Percentiles rank a stretch among this genome's conserved stretches.
Conservation (phyloP, 805 yeast genomes). For the Candida odintsovae region DNA sequence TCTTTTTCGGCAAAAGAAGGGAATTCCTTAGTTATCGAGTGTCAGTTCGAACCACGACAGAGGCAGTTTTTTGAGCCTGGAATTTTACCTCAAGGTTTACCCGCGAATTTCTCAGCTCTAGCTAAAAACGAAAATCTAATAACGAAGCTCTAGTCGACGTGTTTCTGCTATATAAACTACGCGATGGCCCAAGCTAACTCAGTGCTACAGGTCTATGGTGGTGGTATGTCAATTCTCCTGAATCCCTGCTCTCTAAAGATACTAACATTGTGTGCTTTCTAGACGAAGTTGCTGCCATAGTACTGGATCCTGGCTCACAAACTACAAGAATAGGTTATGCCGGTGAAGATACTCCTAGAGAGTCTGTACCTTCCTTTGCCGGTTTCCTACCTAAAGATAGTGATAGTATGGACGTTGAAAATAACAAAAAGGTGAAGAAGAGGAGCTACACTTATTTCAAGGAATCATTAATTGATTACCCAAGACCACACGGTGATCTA, state of each 20-base stretch:
- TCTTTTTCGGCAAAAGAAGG: neutral
- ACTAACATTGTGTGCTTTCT: slow-evolving; percentile 7
- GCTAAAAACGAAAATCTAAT: neutral
- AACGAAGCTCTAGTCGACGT: neutral
- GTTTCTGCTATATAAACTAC: neutral
- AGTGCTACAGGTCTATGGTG: slow-evolving; percentile 17
- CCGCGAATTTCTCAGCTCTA: neutral
- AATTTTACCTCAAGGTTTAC: neutral
- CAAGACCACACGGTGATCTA: slow-evolving; percentile 47
- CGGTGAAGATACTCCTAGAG: slow-evolving; percentile 84
- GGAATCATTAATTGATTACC: slow-evolving; percentile 41
- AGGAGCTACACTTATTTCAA: slow-evolving; percentile 26
- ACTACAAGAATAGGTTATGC: slow-evolving; percentile 85
- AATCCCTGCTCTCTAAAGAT: neutral
- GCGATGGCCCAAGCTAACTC: slow-evolving; percentile 22
- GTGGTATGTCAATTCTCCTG: slow-evolving; percentile 5
- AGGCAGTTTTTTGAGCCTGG: neutral
- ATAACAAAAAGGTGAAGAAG: slow-evolving; percentile 12
- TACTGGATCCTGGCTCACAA: slow-evolving; percentile 85
- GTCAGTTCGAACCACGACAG: neutral
- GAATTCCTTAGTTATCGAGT: too few relatives aligned
- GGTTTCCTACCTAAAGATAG: slow-evolving; percentile 27
- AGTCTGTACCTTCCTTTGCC: slow-evolving; percentile 67
- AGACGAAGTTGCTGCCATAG: slow-evolving; percentile 88
- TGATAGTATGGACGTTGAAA: slow-evolving; percentile 21